Conservation (phyloP, 768 basidiomycete species). For the Lenzites betulinus region DNA sequence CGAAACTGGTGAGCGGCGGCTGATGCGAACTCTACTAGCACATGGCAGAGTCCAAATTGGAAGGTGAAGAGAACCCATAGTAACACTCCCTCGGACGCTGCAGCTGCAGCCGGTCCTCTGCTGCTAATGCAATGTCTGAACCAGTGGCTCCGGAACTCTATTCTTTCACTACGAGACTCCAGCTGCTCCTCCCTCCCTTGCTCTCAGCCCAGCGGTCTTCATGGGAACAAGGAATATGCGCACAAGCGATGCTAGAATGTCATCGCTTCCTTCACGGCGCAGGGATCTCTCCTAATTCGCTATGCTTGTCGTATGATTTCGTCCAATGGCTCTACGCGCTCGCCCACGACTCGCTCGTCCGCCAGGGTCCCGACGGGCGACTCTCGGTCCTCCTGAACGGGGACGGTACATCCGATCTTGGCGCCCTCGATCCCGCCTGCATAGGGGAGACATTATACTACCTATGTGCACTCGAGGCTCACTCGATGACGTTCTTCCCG, state of each 20-base stretch:
- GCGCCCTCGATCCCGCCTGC: slow-evolving; percentile 23
- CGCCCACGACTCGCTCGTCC: slow-evolving; percentile 22
- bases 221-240: slow-evolving; percentile 28
- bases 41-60: no score
- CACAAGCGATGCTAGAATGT: slow-evolving; percentile 25
- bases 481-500: not conserved
- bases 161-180: not conserved
- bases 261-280: slow-evolving; percentile 2
- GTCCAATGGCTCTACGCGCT: slow-evolving; percentile 22
- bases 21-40: no score
- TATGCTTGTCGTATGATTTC: not conserved
- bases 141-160: not conserved
- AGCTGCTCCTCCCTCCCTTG: slow-evolving; percentile 17
- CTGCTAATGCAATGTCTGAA: not conserved
- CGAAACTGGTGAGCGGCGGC: no score
- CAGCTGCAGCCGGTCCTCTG: no score
- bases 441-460: slow-evolving; percentile 24
- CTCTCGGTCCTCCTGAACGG: slow-evolving; percentile 20
- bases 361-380: slow-evolving; percentile 21
- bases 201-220: slow-evolving; percentile 24
- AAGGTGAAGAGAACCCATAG: no score
- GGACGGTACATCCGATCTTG: slow-evolving; percentile 19
- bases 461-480: not conserved
- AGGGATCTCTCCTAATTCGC: not conserved
- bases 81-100: no score